Evolutionary conservation across 202 grass and related monocot species (phyloP).

Genomic region (Panicum virgatum): DNA sequence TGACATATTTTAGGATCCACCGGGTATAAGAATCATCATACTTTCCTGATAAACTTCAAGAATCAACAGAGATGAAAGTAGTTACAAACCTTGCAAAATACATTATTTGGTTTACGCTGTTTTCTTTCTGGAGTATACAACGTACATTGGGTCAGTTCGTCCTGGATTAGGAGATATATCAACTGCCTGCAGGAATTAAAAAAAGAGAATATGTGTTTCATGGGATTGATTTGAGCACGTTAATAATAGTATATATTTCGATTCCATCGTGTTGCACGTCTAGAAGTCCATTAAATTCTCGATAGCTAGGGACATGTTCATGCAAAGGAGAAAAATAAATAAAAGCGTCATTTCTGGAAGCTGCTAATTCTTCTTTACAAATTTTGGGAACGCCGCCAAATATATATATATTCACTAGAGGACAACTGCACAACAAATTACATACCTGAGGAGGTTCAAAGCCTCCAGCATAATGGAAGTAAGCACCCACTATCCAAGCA

Average conservation of each 20-base stretch:
- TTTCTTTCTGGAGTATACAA: conserved; percentile 75
- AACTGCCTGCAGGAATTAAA: conserved; percentile 59
- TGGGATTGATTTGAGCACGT: not conserved
- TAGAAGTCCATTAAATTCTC: conserved; percentile 1
- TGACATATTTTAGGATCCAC: not conserved
- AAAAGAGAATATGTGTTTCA: not conserved
- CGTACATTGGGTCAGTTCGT: conserved; percentile 85
- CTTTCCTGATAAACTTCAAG: not conserved
- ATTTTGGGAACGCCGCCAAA: not conserved
- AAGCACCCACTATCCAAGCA: conserved; percentile 92
- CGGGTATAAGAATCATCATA: too few species aligned
- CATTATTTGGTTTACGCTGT: not conserved
- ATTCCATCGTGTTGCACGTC: not conserved
- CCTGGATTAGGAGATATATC: conserved; percentile 94
- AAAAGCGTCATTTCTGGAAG: not conserved
- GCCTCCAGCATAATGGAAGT: conserved; percentile 83
- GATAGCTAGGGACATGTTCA: not conserved
- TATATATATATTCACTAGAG: not conserved
- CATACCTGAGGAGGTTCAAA: conserved; percentile 82
- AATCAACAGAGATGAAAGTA: not conserved
- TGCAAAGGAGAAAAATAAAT: not conserved
- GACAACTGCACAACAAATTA: not conserved
- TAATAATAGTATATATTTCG: not conserved
- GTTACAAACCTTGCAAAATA: not conserved
- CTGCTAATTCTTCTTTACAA: not conserved